A percentile compares a stretch with the other conserved stretches of the same genome.
Conservation (phyloP, 2,329 filamentous ascomycete genomes). For the Aspergillus ochraceus region DNA sequence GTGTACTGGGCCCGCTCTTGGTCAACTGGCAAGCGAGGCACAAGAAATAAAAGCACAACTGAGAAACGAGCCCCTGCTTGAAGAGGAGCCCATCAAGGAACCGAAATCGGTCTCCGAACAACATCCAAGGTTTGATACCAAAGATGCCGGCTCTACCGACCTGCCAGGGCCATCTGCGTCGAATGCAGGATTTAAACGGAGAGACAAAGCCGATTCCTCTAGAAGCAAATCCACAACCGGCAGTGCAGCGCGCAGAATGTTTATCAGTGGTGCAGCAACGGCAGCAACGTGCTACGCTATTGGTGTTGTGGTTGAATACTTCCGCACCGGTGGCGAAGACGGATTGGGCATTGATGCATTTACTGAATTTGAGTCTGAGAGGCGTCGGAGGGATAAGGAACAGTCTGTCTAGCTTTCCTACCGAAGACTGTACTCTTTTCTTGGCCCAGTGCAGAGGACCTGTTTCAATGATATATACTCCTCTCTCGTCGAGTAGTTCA, state of each 20-base stretch:
- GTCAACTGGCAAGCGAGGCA: background rate
- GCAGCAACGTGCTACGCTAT: slow-evolving; percentile 43
- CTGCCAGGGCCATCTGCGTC: background rate
- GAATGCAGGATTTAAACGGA: background rate
- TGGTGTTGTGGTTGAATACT: slow-evolving; percentile 42
- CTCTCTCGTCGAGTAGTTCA: background rate
- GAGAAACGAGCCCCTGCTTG: slow-evolving; percentile 5
- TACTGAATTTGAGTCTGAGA: slow-evolving; percentile 39
- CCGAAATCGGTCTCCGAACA: background rate
- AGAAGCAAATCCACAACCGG: slow-evolving; percentile 15
- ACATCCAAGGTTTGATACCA: slow-evolving; percentile 8
- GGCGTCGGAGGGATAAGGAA: slow-evolving; percentile 23
- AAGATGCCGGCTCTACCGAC: background rate
- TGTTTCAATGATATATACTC: background rate
- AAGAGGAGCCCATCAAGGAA: background rate
- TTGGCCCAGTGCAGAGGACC: background rate
- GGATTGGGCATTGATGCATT: slow-evolving; percentile 40
- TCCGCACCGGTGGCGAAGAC: slow-evolving; percentile 41
- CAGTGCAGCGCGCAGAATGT: slow-evolving; percentile 31
- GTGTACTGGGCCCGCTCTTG: background rate
- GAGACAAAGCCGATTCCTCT: background rate
- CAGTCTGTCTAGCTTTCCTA: background rate
- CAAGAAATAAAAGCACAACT: background rate
- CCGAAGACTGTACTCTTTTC: background rate
- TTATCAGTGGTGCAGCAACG: slow-evolving; percentile 36